Base-by-base conservation (phyloP, 2,329 filamentous ascomycete genomes). In the Cladosporium sp. region DNA sequence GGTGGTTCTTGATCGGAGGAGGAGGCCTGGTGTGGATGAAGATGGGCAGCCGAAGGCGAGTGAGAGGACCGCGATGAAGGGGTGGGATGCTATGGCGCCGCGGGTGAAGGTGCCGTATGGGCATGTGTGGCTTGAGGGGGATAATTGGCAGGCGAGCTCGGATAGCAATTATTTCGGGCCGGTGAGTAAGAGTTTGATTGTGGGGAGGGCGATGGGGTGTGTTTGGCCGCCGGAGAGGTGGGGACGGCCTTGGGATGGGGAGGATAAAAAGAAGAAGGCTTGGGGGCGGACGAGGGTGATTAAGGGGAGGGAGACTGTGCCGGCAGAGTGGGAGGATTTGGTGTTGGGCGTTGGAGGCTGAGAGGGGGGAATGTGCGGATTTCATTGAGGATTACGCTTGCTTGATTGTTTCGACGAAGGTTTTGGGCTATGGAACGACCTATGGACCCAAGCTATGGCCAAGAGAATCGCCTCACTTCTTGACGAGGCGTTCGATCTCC, bases 71-170 rank as follows among this genome's bases (percentile, higher is more conserved):
- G 71, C 68, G 26, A 70, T 70, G 59, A 66, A 58, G 65, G 67
- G 65, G 28, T 73, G 72, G 78, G 69, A 74, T 67, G 54, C 67
- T 25, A 67, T 70, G 70, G 62, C 68, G 70, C 30, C 76, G 1
- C 76, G 70, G 65, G 76, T 91, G 2, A 32, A 36, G 68, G 86
- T 99, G 25, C 94, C 93, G 5, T 84, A 84, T 68, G 92, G 92
- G 21, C 93, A 98, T 80, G 84, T 98, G 30, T 99, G 95, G 95
- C 88, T 99, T 0, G 94, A 98, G 76, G 95, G 95, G 1, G 95
- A 99, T 75, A 92, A 90, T 72, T 85, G 86, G 71, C 84, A 85
- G 59, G 86, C 86, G 72, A 92, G 87, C 64, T 77, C 89, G 66
- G 95, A 99, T 79, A 97, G 93, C 78, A 96, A 97, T 78, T 88